Base-by-base conservation (phyloP, 805 yeast genomes). In the Candida ulmi region DNA sequence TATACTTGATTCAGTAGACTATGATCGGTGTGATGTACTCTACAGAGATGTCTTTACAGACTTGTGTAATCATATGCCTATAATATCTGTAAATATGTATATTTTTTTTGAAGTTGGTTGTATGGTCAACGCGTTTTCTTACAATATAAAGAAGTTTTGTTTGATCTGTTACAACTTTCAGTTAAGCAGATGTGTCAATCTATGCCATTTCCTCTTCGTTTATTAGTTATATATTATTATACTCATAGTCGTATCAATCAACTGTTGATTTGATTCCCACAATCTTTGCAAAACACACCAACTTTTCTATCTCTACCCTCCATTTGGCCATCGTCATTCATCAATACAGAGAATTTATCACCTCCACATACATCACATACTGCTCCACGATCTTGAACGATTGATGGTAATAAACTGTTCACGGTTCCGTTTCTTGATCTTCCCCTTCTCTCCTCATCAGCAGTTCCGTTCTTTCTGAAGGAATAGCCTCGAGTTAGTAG, bases 351-450 rank as follows among this genome's bases (percentile, higher is more conserved):
- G 27, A 56, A 56, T 38, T 55, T 52, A 4, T 54, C 57, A 11
- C 60, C 46, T 11, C 50, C 51, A 38, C 61, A 56, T 0, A 52
- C 47, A 13, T 50, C 55, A 36, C 60, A 55, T 3, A 39, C 32
- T 29, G 45, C 16, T 23, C 26, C 27, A 15, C 15, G 29, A 8
- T 21, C 24, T 6, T 6, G n/a, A 26, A 19, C 19, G 16, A 23
- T 13, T 13, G 8, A 9, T 4, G 11, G 30, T 13, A 5, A 8
- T 13, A 8, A 16, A 19, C 23, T 17, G 13, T 45, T 54, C 11
- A 38, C 8, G 2, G 57, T 51, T 0, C 47, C 51, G 30, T 48
- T 46, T 19, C 48, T 37, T 2, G 54, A 44, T 15, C 54, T 40
- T 4, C 44, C 47, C 11, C 34, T 37, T 13, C 13, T 5, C n/a